phyloP scores from a whole-genome alignment of 2,329 filamentous ascomycete genomes.

The Balansia obtecta region DNA sequence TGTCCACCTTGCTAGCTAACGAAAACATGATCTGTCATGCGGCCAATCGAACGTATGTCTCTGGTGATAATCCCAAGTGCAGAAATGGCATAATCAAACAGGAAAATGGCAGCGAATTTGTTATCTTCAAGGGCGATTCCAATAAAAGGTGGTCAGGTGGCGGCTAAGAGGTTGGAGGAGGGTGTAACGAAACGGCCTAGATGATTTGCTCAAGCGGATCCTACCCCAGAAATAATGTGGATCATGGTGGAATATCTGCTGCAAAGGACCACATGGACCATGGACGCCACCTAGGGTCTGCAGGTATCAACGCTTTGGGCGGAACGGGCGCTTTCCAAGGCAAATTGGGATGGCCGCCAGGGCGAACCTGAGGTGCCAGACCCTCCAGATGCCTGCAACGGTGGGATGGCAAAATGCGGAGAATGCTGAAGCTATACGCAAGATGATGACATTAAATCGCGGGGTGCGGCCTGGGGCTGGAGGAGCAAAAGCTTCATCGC shows the following conservation, averaged over 20 bases:
- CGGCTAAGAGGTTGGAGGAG: neutral
- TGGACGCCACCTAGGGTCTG: neutral
- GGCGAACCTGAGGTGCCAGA: neutral
- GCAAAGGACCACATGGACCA: neutral
- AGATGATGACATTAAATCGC: neutral
- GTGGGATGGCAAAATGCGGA: neutral
- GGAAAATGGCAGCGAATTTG: neutral
- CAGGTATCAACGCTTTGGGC: neutral
- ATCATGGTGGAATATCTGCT: neutral
- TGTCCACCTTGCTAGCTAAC: neutral
- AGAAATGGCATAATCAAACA: neutral
- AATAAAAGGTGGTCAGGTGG: constrained; percentile 1
- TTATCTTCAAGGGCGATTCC: neutral
- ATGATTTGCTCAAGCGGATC: constrained; percentile 2
- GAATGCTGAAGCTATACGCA: neutral
- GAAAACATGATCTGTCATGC: neutral
- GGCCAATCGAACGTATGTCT: neutral
- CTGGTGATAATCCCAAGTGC: neutral
- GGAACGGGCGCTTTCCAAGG: neutral
- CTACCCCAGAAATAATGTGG: neutral
- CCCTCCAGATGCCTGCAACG: neutral
- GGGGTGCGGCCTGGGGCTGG: neutral
- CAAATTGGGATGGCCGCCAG: neutral
- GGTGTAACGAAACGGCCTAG: neutral
- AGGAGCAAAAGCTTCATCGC: neutral